Percentiles rank a stretch among this genome's conserved stretches.
Evolutionary conservation across 345 rosid species (phyloP).

Genomic region (Aethionema arabicum): DNA sequence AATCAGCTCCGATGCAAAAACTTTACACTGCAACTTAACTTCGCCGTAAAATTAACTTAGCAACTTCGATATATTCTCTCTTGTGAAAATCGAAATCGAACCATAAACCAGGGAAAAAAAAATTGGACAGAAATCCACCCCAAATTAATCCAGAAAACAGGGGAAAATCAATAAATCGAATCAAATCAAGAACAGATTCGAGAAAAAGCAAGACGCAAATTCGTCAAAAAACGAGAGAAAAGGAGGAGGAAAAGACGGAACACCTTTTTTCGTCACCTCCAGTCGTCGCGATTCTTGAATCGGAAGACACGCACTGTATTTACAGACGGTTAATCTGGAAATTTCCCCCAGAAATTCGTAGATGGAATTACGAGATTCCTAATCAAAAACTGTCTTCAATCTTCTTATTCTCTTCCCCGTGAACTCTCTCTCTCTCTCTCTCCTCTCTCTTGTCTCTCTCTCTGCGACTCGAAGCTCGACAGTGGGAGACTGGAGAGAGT

Average conservation of each 20-base stretch:
- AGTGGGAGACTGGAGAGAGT: constrained; percentile 35
- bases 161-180: constrained; percentile 13
- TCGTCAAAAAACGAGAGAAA: not conserved
- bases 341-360: constrained; percentile 30
- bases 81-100: constrained; percentile 31
- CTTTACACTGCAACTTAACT: constrained; percentile 12
- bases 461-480: not conserved
- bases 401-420: constrained; percentile 5
- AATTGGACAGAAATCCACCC: constrained; percentile 7
- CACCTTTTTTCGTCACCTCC: constrained; percentile 15
- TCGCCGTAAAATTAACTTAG: constrained; percentile 24
- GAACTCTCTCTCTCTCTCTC: constrained; percentile 7
- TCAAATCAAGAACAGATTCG: constrained; percentile 32
- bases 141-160: constrained; percentile 33
- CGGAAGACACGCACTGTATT: constrained; percentile 26
- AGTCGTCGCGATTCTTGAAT: constrained; percentile 43
- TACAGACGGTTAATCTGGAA: constrained; percentile 26
- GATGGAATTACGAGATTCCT: not conserved
- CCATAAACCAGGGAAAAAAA: constrained; percentile 25
- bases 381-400: not conserved
- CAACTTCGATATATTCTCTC: constrained; percentile 26
- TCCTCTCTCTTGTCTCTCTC: too few species aligned
- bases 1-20: constrained; percentile 5
- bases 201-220: constrained; percentile 4
- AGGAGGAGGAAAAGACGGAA: not conserved